Base-by-base conservation (phyloP, 371 early-diverging fungal species). In the Circinella umbellata region DNA sequence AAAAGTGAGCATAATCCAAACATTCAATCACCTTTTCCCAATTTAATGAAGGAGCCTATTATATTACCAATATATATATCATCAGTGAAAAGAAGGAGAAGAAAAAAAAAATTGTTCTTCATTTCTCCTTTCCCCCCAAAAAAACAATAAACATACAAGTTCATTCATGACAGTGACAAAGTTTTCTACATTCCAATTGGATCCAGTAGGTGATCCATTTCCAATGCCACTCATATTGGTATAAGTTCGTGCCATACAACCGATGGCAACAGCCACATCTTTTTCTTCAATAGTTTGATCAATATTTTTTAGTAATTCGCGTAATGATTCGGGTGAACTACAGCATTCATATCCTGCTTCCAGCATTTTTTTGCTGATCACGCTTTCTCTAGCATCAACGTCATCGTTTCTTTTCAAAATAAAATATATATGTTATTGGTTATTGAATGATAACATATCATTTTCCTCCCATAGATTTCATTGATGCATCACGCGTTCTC, bases 1-100 rank as follows among this genome's bases (percentile, higher is more conserved):
- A 78, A 68, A 93, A 91, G 54, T 91, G 92, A 27, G 89, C 84
- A 69, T 89, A 88, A 74, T 95, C 95, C 63, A 93, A 78, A 36
- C 77, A 64, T 46, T 90, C 79, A 54, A 92, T 79, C 6, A 94
- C 89, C 62, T 79, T 75, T 46, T 75, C 70, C 92, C 92, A 93
- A 75, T 94, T 87, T 9, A 92, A 61, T 6, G 76, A 69, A 8
- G 87, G 88, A 60, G 86, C 75, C 87, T 88, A 75, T 9, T 15
- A 47, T 47, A 15, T 47, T 15, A 47, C 11, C 27, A 27, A 27
- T 27, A 27, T 27, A 27, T 27, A 42, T 42, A 11, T 6, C 42
- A 42, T 42, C 42, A 42, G 42, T 42, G 27, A 27, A 27, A 27
- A 27, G 27, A 27, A 27, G 27, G 27, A 27, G 27, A 27, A 27